phyloP scores from a whole-genome alignment of 2,329 filamentous ascomycete species.

The Ophiostoma sp. region DNA sequence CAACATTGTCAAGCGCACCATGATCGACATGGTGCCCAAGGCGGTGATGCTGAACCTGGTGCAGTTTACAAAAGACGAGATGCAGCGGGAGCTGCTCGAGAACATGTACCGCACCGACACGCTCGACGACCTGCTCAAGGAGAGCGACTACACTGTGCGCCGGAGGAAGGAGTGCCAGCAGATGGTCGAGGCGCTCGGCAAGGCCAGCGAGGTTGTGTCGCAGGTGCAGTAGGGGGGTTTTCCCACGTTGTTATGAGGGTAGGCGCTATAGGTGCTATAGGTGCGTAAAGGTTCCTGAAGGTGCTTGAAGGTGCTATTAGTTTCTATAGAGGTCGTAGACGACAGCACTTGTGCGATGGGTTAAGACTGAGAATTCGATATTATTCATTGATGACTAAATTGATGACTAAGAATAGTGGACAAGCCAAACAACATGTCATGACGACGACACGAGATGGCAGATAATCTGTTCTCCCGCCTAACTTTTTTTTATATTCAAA shows the following conservation, averaged over 20 bases:
- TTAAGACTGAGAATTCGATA: slow-evolving; percentile 9
- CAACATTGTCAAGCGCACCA: slow-evolving; percentile 95
- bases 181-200: slow-evolving; percentile 90
- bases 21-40: slow-evolving; percentile 99
- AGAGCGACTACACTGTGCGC: slow-evolving; percentile 93
- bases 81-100: slow-evolving; percentile 94
- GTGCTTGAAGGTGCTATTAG: not conserved
- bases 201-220: slow-evolving; percentile 94
- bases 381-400: not conserved
- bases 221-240: slow-evolving; percentile 52
- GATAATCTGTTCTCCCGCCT: no score
- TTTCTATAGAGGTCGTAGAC: not conserved
- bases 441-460: not conserved
- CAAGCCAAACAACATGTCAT: not conserved
- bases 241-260: not conserved
- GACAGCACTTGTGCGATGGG: not conserved
- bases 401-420: not conserved
- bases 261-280: no score
- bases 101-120: slow-evolving; percentile 93
- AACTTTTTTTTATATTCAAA: not conserved
- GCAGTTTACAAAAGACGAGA: slow-evolving; percentile 95
- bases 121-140: slow-evolving; percentile 90
- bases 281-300: no score
- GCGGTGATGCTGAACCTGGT: slow-evolving; percentile 98
- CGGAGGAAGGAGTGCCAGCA: slow-evolving; percentile 97